These are phyloP conservation scores for Neobulgaria alba DNA, from an alignment of 2,329 filamentous ascomycete species.

Conservation along the genomic window DNA sequence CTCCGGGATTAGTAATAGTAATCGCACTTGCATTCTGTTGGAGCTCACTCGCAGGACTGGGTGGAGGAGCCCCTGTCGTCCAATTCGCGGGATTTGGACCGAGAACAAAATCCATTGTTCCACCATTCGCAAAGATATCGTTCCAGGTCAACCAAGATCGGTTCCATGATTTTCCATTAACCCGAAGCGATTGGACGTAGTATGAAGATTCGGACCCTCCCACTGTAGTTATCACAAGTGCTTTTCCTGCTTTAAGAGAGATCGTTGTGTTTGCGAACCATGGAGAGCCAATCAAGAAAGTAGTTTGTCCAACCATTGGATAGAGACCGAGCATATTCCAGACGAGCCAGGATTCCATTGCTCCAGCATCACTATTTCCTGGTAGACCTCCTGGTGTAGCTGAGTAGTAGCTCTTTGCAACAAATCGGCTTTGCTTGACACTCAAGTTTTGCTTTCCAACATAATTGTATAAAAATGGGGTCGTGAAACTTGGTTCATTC, in stretches of 20 bases:
- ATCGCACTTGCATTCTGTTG: slow-evolving; percentile 1
- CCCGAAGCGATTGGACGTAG: slow-evolving; percentile 56
- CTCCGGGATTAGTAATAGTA: slow-evolving; percentile 2
- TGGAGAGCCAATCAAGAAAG: slow-evolving; percentile 55
- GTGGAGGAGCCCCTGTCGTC: slow-evolving; percentile 40
- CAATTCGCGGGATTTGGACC: slow-evolving; percentile 43
- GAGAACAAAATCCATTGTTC: slow-evolving; percentile 54
- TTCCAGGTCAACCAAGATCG: slow-evolving; percentile 41
- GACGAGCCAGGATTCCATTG: slow-evolving; percentile 62
- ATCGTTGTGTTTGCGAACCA: slow-evolving; percentile 55
- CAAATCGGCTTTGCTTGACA: slow-evolving; percentile 46
- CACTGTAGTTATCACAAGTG: slow-evolving; percentile 42
- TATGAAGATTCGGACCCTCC: slow-evolving; percentile 39
- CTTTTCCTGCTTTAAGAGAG: slow-evolving; percentile 32
- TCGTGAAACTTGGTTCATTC: slow-evolving; percentile 41
- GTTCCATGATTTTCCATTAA: slow-evolving; percentile 53
- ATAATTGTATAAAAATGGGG: slow-evolving; percentile 62
- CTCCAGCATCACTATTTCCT: slow-evolving; percentile 58
- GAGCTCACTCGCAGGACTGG: slow-evolving; percentile 43
- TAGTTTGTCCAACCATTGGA: slow-evolving; percentile 58
- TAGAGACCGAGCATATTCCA: slow-evolving; percentile 63
- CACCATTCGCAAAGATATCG: slow-evolving; percentile 55
- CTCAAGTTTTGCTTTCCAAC: slow-evolving; percentile 52
- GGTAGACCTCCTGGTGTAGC: slow-evolving; percentile 48
- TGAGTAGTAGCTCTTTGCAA: slow-evolving; percentile 51